Base-by-base conservation (phyloP, 805 yeast genomes). In the Jamesozyma spencerorum region DNA sequence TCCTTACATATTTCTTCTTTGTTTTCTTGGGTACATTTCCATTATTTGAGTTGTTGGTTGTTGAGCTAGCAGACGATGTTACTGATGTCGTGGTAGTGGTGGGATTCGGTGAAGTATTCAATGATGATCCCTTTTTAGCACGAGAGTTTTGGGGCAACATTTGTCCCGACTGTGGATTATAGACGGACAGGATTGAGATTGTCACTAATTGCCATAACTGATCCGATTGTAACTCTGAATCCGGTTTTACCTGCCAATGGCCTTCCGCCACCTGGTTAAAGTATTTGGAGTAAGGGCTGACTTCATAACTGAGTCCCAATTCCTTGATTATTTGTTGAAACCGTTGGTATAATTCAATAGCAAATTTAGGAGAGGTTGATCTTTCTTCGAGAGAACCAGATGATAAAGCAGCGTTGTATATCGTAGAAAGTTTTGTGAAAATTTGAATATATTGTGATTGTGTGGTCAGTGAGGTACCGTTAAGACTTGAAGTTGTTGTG, bases 311-410 rank as follows among this genome's bases (percentile, higher is more conserved):
- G 34, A 59, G 43, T 30, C 54, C 55, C 34, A 60, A 37, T 43
- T 60, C 65, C 40, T 57, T 58, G n/a, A 59, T 46, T 10, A 59
- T 59, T 44, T 59, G 65, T 38, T 52, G 55, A 37, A 60, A 59
- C 24, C 63, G 45, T 44, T 60, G 63, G 40, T 48, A 59, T 31
- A 60, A 41, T 40, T 60, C 65, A 14, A 60, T 58, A 12, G 61
- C 50, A 1, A 60, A 56, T 38, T 60, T 60, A 11, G 62, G 60
- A 13, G 62, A 53, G 6, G 60, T 53, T 3, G 62, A 49, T 31
- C 47, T 49, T 34, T 58, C 62, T 45, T 53, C 54, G 22, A 55
- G 47, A 12, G 54, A 43, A 1, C 55, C 56, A 7, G 53, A 43
- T 2, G 58, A 46, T 15, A 56, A 41, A 3, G 55, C 42, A 3